Conservation (phyloP, 306 rosid species). For the Dryas drummondii region DNA sequence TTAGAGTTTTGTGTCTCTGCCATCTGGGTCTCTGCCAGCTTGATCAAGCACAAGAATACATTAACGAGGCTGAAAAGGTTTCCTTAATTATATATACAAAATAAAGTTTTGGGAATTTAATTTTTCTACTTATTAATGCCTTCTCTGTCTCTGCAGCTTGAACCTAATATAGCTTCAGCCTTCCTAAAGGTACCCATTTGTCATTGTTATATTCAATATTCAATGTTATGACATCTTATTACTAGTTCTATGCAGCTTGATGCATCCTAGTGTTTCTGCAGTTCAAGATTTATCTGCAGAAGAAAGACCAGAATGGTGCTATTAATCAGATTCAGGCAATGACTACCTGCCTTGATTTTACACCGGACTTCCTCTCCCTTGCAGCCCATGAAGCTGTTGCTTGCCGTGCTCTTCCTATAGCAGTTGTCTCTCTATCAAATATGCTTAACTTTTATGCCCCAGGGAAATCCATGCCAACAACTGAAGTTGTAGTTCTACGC, state of each 20-base stretch:
- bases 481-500: slow-evolving; percentile 79
- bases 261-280: slow-evolving; percentile 36
- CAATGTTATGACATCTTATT: background rate
- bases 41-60: slow-evolving; percentile 89
- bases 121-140: background rate
- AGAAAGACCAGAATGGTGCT: slow-evolving; percentile 66
- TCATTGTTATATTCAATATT: too few relatives aligned
- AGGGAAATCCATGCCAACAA: slow-evolving; percentile 73
- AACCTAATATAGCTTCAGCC: slow-evolving; percentile 80
- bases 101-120: slow-evolving; percentile 15
- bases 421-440: slow-evolving; percentile 67
- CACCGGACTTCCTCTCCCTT: slow-evolving; percentile 81
- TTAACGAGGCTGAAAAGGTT: slow-evolving; percentile 92
- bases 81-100: slow-evolving; percentile 11
- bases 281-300: slow-evolving; percentile 91
- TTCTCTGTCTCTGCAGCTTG: slow-evolving; percentile 66
- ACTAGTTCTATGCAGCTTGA: slow-evolving; percentile 14
- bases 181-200: slow-evolving; percentile 66
- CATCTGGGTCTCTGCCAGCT: slow-evolving; percentile 76
- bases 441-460: slow-evolving; percentile 62
- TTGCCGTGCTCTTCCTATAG: slow-evolving; percentile 74
- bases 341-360: slow-evolving; percentile 80
- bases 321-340: slow-evolving; percentile 76
- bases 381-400: slow-evolving; percentile 99
- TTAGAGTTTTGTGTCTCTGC: slow-evolving; percentile 89